Base-by-base conservation (phyloP, 805 yeast genomes). In the Vanderwaltozyma tropicalis region DNA sequence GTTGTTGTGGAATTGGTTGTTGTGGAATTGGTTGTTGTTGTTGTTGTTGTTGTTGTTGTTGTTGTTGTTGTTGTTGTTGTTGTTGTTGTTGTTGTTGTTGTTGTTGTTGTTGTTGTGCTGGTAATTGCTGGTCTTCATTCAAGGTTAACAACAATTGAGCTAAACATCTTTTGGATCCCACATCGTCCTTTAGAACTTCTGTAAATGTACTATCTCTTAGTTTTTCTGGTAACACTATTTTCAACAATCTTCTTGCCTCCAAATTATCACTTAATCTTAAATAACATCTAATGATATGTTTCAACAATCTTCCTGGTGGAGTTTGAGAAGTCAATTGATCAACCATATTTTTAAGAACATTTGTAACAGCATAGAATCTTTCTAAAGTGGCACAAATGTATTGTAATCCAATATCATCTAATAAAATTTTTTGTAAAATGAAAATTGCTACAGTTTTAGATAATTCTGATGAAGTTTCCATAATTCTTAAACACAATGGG, bases 381-480 rank as follows among this genome's bases (percentile, higher is more conserved):
- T 89, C 97, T 56, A 79, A 84, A 0, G 97, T 89, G 41, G 94
- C 95, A 64, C 97, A 92, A 17, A 92, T 84, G 62, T 92, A 92
- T 16, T 78, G 74, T 43, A 89, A 70, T 0, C 98, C 98, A 48
- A 80, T 76, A 53, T 89, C 96, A 61, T 92, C 97, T 47, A 87
- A 72, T 36, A 89, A 68, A 39, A 89, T 89, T 61, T 88, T 89
- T 56, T 89, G 96, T 32, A 92, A 81, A 42, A 92, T 89, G 65
- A 92, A 89, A 40, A 89, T 88, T 4, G 98, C 98, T 19, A 89
- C 98, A 0, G 97, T 92, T 55, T 92, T 89, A 34, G 94, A 80
- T 37, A 89, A 69, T 56, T 92, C 98, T 0, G 95, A 81, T 7
- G 95, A 86, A 1, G 88, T 77, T 57, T 89, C 97, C 95, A 89